A percentile compares a stretch with the other conserved stretches of the same genome.
phyloP scores from a whole-genome alignment of 1,139 yeast species.

The Candida labiduridarum region DNA sequence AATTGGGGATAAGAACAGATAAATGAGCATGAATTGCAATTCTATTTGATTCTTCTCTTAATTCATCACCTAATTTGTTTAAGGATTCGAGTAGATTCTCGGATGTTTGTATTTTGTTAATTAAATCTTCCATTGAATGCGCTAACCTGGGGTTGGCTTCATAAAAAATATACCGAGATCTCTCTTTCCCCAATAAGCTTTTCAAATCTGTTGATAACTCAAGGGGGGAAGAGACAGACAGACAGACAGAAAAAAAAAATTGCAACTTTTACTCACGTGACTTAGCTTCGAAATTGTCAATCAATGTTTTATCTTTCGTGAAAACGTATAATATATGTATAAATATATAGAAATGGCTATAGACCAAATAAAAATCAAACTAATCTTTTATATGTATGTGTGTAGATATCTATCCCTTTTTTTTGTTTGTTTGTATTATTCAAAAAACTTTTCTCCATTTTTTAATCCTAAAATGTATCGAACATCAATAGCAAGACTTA shows the following conservation, averaged over 20 bases:
- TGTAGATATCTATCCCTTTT: background rate
- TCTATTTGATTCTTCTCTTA: constrained; percentile 31
- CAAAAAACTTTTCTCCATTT: constrained; percentile 74
- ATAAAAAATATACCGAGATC: too few species aligned
- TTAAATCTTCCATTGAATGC: constrained; percentile 7
- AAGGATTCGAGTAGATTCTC: constrained; percentile 10
- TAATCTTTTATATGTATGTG: background rate
- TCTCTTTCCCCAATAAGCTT: too few species aligned
- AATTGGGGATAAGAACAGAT: constrained; percentile 12
- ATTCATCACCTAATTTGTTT: constrained; percentile 26
- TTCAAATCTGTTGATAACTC: too few species aligned
- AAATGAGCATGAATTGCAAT: constrained; percentile 12
- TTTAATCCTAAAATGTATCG: constrained; percentile 75
- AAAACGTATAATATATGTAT: background rate
- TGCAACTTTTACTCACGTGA: background rate
- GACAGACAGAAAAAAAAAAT: too few species aligned
- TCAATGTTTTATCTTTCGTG: background rate
- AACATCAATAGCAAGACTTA: constrained; percentile 86
- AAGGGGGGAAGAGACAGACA: too few species aligned
- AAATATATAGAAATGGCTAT: background rate
- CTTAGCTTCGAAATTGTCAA: background rate
- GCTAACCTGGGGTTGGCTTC: too few species aligned
- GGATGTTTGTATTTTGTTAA: constrained; percentile 5
- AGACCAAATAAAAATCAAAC: background rate
- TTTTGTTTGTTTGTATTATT: constrained; percentile 17